Evolutionary conservation across 306 rosid species (phyloP), one percentile per base, ranked within the genome.

Genomic region (Cicer chorassanicum): DNA sequence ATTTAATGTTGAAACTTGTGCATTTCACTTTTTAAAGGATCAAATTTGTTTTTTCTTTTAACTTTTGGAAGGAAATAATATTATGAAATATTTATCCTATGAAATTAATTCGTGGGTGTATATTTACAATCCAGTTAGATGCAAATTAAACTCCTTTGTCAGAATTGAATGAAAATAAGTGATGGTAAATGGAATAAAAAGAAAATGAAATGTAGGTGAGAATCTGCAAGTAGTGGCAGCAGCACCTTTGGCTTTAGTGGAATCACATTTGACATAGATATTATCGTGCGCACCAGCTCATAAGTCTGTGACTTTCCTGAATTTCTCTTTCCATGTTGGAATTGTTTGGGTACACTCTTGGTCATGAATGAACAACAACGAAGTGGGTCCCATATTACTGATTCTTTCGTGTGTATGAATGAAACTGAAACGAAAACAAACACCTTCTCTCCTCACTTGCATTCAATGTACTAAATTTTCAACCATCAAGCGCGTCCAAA

Each of bases 241-340:
- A 65, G 18, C 70, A 66, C 36, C 65, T 72, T 40, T 74, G 87
- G 87, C 57, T 76, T 57, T 75, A 78, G 91, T 80, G 94, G 84
- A 78, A 84, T 82, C 79, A 72, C 71, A 57, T 10, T 19, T 1
- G 7, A 9, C 36, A 21, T 3, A 56, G 38, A 75, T 78, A 49
- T 89, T 78, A 75, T 88, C 87, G 85, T 88, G 97, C 88, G 84
- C 70, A 84, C 91, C 98, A 93, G 97, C 98, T 93, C 89, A 88
- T 66, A 8, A n/a, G 0, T 38, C 73, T 43, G 7, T 29, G 7
- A 3, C 8, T 9, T 40, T 6, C 36, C 51, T 72, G 7, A 38
- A 29, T 55, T 56, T 44, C 50, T 75, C 68, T 79, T 11, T 78
- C 42, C 70, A 39, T 56, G 78, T 68, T 13, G 39, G 70, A 46